Evolutionary conservation across 257 asterid species (phyloP).

Genomic region (Solanum clarkiae): DNA sequence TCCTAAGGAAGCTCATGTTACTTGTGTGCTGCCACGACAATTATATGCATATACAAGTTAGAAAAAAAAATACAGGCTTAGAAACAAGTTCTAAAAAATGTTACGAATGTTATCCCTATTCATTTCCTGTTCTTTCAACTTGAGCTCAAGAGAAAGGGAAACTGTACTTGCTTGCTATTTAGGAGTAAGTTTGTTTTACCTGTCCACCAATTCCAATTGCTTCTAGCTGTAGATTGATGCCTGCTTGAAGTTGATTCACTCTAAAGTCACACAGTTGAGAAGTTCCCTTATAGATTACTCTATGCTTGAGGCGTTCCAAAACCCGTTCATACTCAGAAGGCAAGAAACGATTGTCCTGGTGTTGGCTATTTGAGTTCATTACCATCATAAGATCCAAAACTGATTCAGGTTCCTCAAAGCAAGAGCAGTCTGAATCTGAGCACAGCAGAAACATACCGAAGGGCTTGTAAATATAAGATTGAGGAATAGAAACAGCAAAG

Average conservation of each 20-base stretch:
- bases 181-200: background rate
- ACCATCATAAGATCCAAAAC: background rate
- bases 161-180: background rate
- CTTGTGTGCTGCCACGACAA: background rate
- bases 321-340: background rate
- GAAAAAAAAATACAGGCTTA: background rate
- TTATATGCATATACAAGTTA: background rate
- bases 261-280: background rate
- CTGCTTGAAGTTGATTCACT: slow-evolving; percentile 12
- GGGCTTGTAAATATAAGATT: background rate
- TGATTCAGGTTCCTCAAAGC: slow-evolving; percentile 18
- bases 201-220: slow-evolving; percentile 11
- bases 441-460: slow-evolving; percentile 13
- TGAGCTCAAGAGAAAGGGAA: background rate
- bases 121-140: background rate
- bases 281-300: slow-evolving; percentile 1
- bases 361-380: background rate
- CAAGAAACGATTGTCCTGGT: background rate
- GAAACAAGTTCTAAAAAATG: background rate
- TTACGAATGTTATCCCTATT: background rate
- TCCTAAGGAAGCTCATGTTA: background rate
- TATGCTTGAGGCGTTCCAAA: slow-evolving; percentile 1
- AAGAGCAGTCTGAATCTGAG: slow-evolving; percentile 9
- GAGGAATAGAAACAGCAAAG: background rate
- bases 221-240: slow-evolving; percentile 7